These are phyloP conservation scores for Pestalotiopsis sp. DNA, from an alignment of 2,329 filamentous ascomycete genomes.

Conservation along the genomic window DNA sequence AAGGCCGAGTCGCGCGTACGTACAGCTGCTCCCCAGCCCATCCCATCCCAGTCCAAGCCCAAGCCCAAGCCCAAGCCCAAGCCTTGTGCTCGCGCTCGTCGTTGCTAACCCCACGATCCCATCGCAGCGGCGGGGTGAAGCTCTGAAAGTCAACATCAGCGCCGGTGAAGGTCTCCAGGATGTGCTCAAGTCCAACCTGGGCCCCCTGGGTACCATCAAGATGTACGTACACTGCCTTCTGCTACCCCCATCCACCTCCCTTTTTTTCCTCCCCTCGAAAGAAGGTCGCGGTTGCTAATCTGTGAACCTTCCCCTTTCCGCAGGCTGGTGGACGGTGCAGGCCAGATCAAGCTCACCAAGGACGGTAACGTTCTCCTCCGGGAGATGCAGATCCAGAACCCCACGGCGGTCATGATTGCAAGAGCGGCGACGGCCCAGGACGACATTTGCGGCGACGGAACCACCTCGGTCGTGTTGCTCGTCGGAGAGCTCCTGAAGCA, in stretches of 20 bases:
- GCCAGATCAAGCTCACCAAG: conserved; percentile 93
- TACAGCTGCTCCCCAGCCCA: conserved; percentile 23
- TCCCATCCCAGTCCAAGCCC: conserved; percentile 21
- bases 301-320: background rate
- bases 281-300: background rate
- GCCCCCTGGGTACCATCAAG: conserved; percentile 92
- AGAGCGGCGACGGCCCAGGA: conserved; percentile 94
- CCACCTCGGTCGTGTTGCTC: conserved; percentile 91
- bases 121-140: conserved; percentile 88
- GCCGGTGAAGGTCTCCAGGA: conserved; percentile 91
- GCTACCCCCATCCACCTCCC: background rate
- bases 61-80: no score
- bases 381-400: conserved; percentile 96
- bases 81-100: conserved; percentile 13
- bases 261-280: background rate
- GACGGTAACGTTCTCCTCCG: conserved; percentile 87
- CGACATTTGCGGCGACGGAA: conserved; percentile 97
- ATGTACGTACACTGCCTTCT: conserved; percentile 61
- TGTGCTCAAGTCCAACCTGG: conserved; percentile 96
- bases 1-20: conserved; percentile 96
- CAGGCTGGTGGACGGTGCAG: conserved; percentile 71
- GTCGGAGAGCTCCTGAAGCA: conserved; percentile 98
- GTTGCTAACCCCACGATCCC: conserved; percentile 37
- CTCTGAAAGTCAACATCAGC: conserved; percentile 93
- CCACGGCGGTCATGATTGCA: conserved; percentile 85